Evolutionary conservation across 2,329 filamentous ascomycete species (phyloP).

Genomic region (Gnomoniopsis smithogilvyi): DNA sequence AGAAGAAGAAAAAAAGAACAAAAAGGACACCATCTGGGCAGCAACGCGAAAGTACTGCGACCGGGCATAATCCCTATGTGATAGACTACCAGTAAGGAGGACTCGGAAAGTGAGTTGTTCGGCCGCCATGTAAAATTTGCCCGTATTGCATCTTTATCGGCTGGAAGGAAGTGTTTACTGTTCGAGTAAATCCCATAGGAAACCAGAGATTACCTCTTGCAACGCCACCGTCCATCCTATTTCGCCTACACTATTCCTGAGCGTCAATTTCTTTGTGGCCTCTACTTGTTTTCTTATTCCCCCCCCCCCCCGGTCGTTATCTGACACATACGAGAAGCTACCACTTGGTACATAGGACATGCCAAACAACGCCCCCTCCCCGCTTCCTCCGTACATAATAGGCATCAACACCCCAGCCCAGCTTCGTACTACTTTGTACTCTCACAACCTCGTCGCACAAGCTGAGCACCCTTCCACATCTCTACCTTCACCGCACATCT

Average conservation of each 20-base stretch:
- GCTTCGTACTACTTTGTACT: background rate
- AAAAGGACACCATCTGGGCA: background rate
- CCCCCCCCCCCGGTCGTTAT: too few relatives aligned
- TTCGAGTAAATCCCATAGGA: too few relatives aligned
- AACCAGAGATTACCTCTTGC: too few relatives aligned
- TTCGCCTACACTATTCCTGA: conserved; percentile 9
- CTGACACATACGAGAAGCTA: conserved; percentile 3
- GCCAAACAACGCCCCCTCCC: too few relatives aligned
- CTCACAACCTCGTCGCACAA: background rate
- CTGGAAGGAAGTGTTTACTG: background rate
- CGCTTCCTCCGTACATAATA: too few relatives aligned
- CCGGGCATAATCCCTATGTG: too few relatives aligned
- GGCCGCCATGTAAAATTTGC: background rate
- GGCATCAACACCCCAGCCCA: background rate
- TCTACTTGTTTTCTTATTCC: background rate
- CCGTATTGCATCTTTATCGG: background rate
- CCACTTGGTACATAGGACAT: too few relatives aligned
- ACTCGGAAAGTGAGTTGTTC: too few relatives aligned
- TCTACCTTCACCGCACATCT: conserved; percentile 1
- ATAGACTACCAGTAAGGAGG: too few relatives aligned
- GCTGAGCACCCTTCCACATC: background rate
- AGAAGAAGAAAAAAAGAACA: background rate
- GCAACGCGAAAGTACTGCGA: background rate
- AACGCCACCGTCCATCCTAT: background rate
- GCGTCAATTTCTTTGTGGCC: conserved; percentile 8